Base-by-base conservation (phyloP, 495 filamentous ascomycete species). In the Penicillium verhagenii region DNA sequence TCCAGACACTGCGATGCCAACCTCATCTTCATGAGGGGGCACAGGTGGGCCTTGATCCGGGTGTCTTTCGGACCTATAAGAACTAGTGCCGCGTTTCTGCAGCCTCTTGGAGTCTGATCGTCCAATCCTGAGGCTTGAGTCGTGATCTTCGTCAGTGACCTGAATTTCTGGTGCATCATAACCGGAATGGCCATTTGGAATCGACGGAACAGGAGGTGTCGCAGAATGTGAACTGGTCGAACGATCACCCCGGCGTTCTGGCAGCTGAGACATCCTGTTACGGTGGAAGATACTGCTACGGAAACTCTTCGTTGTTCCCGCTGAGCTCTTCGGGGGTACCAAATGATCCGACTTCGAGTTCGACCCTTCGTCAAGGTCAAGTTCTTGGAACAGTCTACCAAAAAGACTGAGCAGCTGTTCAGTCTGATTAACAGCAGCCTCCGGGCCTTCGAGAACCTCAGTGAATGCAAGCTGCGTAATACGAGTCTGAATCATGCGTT, bases 401-500 rank as follows among this genome's bases (percentile, higher is more conserved):
- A 93, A 97, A 5, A 97, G 75, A n/a, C 82, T 80, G 23, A 97
- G 74, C 23, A 98, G 78, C 58, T 95, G 87, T 47, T 89, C 85
- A 59, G 86, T 90, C 51, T 85, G 83, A 60, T 94, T 92, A 29
- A 96, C 87, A 10, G 94, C 92, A 50, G 85, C 81, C 54, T 88
- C 85, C 0, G 92, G 82, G 5, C 90, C 92, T 64, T 96, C 89
- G 14, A 88, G 62, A 10, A 92, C 75, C 69, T 97, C 94, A 10
- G 91, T 64, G 33, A 98, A 82, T 4, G 89, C 80, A 54, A 98
- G 77, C 60, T 96, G 91, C 7, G 92, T 96, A 83, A 98, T 96
- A 64, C 93, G 95, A 26, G 96, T 81, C 68, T 97, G 88, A 20
- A 98, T 68, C 23, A 97, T 87, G 18, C 80, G 78, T 62, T 90